A percentile compares a stretch with the other conserved stretches of the same genome.
Conservation (phyloP, 345 rosid species). For the Melastoma malabathricum region DNA sequence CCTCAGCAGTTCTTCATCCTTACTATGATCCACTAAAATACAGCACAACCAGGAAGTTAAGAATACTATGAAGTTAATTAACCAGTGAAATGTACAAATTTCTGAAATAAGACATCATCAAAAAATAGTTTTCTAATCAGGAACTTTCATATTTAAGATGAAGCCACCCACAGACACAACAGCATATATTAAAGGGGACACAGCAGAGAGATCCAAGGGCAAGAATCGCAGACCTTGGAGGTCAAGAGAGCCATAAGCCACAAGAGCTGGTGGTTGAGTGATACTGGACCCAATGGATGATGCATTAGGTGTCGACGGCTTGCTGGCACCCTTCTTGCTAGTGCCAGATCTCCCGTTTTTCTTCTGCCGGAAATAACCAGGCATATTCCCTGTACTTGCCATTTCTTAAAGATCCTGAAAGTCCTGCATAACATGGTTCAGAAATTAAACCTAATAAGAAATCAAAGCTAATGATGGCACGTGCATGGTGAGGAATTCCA, state of each 20-base stretch:
- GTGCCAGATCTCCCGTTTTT: constrained; percentile 26
- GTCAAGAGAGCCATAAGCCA: constrained; percentile 39
- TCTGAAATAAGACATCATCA: too few species aligned
- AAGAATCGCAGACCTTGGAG: constrained; percentile 24
- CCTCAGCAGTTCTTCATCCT: constrained; percentile 38
- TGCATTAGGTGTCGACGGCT: constrained; percentile 22
- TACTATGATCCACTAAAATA: constrained; percentile 27
- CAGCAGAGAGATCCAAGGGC: not conserved
- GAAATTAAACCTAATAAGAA: too few species aligned
- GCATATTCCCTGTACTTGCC: constrained; percentile 44
- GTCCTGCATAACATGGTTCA: not conserved
- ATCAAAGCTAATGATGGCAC: too few species aligned
- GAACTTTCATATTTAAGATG: too few species aligned
- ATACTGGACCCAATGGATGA: constrained; percentile 26
- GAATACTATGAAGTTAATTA: too few species aligned
- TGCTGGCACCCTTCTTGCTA: constrained; percentile 22
- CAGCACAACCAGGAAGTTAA: not conserved
- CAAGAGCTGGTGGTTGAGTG: constrained; percentile 33
- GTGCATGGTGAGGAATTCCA: too few species aligned
- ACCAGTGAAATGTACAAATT: too few species aligned
- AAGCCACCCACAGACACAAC: not conserved
- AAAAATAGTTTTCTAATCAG: too few species aligned
- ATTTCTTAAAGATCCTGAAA: constrained; percentile 7
- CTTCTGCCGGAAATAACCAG: constrained; percentile 53
- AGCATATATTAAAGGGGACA: not conserved